phyloP scores from a whole-genome alignment of 1,284 basidiomycete genomes.

The Puccinia horiana region DNA sequence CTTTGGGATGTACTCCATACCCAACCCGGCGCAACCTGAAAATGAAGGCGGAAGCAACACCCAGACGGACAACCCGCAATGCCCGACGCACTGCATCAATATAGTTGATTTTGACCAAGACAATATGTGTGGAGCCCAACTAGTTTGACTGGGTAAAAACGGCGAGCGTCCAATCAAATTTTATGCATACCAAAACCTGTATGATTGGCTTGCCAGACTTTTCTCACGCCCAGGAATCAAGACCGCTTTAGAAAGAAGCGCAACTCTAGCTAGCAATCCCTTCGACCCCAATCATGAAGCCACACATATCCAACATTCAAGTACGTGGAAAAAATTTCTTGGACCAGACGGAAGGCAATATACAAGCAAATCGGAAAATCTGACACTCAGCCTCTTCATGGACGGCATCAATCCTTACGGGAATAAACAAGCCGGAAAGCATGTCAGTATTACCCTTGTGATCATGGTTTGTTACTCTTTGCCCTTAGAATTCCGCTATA shows the following conservation, averaged over 20 bases:
- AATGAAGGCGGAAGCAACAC: too few relatives aligned
- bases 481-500: slow-evolving; percentile 56
- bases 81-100: background rate
- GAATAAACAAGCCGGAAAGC: slow-evolving; percentile 14
- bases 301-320: slow-evolving; percentile 1
- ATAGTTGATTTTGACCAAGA: too few relatives aligned
- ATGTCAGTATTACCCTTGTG: slow-evolving; percentile 20
- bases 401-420: slow-evolving; percentile 31
- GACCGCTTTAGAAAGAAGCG: background rate
- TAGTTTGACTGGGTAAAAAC: background rate
- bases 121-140: background rate
- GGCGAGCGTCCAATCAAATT: background rate
- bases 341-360: background rate
- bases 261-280: background rate
- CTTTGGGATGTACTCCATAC: slow-evolving; percentile 19
- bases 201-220: slow-evolving; percentile 16
- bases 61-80: too few relatives aligned
- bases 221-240: slow-evolving; percentile 20
- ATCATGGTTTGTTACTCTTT: background rate
- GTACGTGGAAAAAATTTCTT: slow-evolving; percentile 5
- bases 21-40: too few relatives aligned
- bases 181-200: slow-evolving; percentile 20
- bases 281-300: background rate
- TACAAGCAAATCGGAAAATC: background rate
- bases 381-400: slow-evolving; percentile 29